Conservation (phyloP, 495 filamentous ascomycete genomes). For the Neurospora tetraspora region DNA sequence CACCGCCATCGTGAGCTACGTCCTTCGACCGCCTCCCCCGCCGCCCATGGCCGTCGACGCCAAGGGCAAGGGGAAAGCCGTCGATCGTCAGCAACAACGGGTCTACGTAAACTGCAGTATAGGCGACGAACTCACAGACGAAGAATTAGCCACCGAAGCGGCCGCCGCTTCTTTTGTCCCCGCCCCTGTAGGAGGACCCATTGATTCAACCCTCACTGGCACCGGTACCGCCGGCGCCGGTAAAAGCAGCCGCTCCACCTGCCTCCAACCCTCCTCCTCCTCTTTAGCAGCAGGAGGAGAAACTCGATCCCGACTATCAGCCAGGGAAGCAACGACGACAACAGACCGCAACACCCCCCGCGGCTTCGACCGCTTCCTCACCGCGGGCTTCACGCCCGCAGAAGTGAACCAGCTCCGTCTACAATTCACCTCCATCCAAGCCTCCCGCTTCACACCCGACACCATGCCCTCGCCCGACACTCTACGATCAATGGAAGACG, state of each 20-base stretch:
- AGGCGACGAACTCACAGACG: constrained; percentile 55
- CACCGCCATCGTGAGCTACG: constrained; percentile 48
- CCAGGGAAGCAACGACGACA: constrained; percentile 4
- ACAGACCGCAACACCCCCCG: constrained; percentile 46
- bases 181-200: constrained; percentile 4
- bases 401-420: constrained; percentile 75
- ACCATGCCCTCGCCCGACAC: constrained; percentile 60
- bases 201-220: not conserved
- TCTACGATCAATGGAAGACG: constrained; percentile 64
- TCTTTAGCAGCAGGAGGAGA: not conserved
- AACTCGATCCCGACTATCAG: no score
- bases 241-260: not conserved
- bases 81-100: constrained; percentile 15
- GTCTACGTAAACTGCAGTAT: constrained; percentile 90
- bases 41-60: constrained; percentile 32
- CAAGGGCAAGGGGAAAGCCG: constrained; percentile 21
- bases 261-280: constrained; percentile 4
- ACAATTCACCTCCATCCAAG: constrained; percentile 75
- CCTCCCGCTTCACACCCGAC: constrained; percentile 68
- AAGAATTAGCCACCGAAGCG: constrained; percentile 63
- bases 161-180: constrained; percentile 32
- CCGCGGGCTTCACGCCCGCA: constrained; percentile 64
- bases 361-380: constrained; percentile 81
- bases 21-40: constrained; percentile 51
- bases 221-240: not conserved